These are phyloP conservation scores for Hibiscus syriacus DNA, from an alignment of 345 rosid species.

Conservation along the genomic window DNA sequence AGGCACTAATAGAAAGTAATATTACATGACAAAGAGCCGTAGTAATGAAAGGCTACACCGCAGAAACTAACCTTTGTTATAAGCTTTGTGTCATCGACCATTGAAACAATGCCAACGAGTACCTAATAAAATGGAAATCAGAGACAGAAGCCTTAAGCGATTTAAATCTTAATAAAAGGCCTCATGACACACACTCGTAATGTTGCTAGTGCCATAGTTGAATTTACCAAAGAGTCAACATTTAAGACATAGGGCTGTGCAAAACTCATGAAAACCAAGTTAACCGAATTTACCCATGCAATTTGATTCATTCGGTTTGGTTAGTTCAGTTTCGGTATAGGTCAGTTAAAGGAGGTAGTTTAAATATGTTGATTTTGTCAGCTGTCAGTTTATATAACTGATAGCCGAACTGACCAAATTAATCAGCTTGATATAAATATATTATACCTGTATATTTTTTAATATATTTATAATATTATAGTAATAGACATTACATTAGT, in stretches of 20 bases:
- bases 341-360: background rate
- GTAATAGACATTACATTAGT: background rate
- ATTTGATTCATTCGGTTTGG: background rate
- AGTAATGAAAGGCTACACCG: background rate
- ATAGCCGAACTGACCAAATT: too few species aligned
- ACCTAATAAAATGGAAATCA: constrained; percentile 38
- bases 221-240: background rate
- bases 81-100: constrained; percentile 92
- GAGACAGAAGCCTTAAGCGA: background rate
- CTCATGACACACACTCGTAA: background rate
- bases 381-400: too few species aligned
- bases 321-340: background rate
- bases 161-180: background rate
- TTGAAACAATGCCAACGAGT: constrained; percentile 56
- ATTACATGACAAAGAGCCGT: background rate
- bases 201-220: background rate
- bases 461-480: background rate
- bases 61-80: constrained; percentile 54
- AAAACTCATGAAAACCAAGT: background rate
- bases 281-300: background rate
- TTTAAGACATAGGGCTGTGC: background rate
- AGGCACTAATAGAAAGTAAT: constrained; percentile 8
- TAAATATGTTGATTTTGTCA: background rate
- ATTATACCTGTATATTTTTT: background rate
- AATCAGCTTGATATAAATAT: background rate